Conservation (phyloP, 371 early-diverging fungal species). For the Zopfochytrium polystomum region DNA sequence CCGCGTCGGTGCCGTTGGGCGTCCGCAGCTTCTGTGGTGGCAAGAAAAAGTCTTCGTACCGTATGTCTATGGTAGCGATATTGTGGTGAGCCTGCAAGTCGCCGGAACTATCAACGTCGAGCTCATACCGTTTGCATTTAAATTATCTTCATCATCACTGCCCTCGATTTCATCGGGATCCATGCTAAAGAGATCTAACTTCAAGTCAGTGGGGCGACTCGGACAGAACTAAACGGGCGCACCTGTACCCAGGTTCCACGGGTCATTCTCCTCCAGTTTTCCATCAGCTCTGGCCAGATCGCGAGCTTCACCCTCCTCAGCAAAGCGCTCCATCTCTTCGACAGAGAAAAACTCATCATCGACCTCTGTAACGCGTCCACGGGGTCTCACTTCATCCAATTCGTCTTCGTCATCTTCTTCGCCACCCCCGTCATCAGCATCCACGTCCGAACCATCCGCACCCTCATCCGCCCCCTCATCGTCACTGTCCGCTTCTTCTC, state of each 20-base stretch:
- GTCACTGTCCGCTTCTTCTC: slow-evolving; percentile 13
- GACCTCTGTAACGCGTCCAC: slow-evolving; percentile 31
- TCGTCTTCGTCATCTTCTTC: slow-evolving; percentile 48
- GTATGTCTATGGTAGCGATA: slow-evolving; percentile 32
- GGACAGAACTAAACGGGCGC: not conserved
- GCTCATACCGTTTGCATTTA: slow-evolving; percentile 42
- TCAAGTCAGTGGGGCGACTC: slow-evolving; percentile 1
- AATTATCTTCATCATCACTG: slow-evolving; percentile 37
- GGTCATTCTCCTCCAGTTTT: slow-evolving; percentile 40
- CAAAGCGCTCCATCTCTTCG: slow-evolving; percentile 52
- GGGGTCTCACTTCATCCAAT: slow-evolving; percentile 37
- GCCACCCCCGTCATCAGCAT: slow-evolving; percentile 44
- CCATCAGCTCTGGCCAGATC: slow-evolving; percentile 38
- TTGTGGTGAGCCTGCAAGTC: not conserved
- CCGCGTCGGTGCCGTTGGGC: too few species aligned
- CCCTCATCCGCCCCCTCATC: slow-evolving; percentile 17
- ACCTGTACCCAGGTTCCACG: slow-evolving; percentile 32
- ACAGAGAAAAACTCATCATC: slow-evolving; percentile 55
- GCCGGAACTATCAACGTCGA: not conserved
- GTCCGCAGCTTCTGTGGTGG: slow-evolving; percentile 18
- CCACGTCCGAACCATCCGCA: slow-evolving; percentile 28
- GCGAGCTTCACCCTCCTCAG: slow-evolving; percentile 42
- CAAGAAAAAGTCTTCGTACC: slow-evolving; percentile 52
- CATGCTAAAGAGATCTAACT: slow-evolving; percentile 22
- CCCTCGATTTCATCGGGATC: slow-evolving; percentile 28